These are phyloP conservation scores for Ceratocystis eucalypticola DNA, from an alignment of 2,329 filamentous ascomycete species.

Conservation along the genomic window DNA sequence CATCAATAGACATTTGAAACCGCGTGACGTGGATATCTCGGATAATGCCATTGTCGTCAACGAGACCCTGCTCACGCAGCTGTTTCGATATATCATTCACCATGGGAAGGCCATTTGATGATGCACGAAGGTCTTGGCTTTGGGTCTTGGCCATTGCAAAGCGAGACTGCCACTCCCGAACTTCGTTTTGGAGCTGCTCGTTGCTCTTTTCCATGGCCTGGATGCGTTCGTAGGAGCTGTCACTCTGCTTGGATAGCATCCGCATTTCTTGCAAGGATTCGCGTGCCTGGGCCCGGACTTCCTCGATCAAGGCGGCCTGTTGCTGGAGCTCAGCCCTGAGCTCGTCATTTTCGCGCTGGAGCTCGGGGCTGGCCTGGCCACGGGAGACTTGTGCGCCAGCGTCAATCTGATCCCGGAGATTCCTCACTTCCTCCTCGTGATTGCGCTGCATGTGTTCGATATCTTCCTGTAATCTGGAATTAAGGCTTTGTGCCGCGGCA, in stretches of 20 bases:
- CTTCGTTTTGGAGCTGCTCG: constrained; percentile 63
- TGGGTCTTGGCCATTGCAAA: constrained; percentile 84
- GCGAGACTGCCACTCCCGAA: constrained; percentile 78
- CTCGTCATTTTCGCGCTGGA: constrained; percentile 55
- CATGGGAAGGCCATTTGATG: constrained; percentile 58
- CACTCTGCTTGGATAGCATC: constrained; percentile 65
- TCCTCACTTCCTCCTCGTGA: constrained; percentile 48
- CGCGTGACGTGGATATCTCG: constrained; percentile 88
- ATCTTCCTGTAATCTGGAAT: constrained; percentile 65
- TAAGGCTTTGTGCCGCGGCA: constrained; percentile 60
- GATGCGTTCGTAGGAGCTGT: constrained; percentile 67
- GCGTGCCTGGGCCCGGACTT: constrained; percentile 72
- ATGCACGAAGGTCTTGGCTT: constrained; percentile 64
- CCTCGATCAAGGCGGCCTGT: constrained; percentile 72
- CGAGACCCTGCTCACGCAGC: constrained; percentile 52
- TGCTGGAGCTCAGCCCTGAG: constrained; percentile 51
- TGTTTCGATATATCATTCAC: constrained; percentile 58
- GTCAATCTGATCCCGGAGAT: constrained; percentile 49
- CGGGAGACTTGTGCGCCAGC: constrained; percentile 21
- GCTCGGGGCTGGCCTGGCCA: constrained; percentile 28
- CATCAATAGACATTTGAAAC: constrained; percentile 89
- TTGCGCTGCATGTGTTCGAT: constrained; percentile 59
- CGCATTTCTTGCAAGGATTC: constrained; percentile 84
- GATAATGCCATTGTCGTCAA: constrained; percentile 60
- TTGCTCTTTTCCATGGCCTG: constrained; percentile 64